Base-by-base conservation (phyloP, 2,329 filamentous ascomycete species). In the Pseudonectria buxi region DNA sequence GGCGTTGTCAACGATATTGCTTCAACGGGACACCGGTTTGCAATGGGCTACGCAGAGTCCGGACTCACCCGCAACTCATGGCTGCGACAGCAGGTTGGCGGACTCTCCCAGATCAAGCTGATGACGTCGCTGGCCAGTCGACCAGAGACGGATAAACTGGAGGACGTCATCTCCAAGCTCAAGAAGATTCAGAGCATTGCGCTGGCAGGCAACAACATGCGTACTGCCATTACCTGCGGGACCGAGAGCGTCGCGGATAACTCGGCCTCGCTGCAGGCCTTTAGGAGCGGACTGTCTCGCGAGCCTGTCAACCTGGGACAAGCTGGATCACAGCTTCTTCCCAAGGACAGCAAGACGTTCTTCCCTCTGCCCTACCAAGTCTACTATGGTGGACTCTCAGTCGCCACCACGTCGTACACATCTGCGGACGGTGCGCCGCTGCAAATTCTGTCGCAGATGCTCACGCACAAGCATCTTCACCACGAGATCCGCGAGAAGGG, bases 401-500 rank as follows among this genome's bases (percentile, higher is more conserved):
- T 95, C 11, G 81, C 85, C 6, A 94, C 90, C 1, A 83, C 84
- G 0, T 85, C 89, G 0, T 98, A 95, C 61, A 81, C 78, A 4
- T 77, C 85, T 28, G 60, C 79, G 0, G 74, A 83, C 34, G 81
- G 84, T 27, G 86, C 92, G 2, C 76, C 88, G 1, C 78, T 96
- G 12, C 87, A 90, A 51, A 83, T 96, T 27, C 78, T 98, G 14
- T 81, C 89, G 10, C 87, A 95, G 58, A 77, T 98, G 13, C 75
- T 98, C 24, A 96, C 90, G 1, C 90, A 98, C 66, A 95, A 95
- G 62, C 86, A 95, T 56, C 72, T 98, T 18, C 92, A 98, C 57
- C 90, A 94, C 49, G 92, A 96, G 62, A 95, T 98, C 47, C 85
- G 92, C 36, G 92, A 98, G 58, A 96, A 96, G 63, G 92, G 92